Conservation (phyloP, 768 basidiomycete genomes). For the Boletus subparvulus region DNA sequence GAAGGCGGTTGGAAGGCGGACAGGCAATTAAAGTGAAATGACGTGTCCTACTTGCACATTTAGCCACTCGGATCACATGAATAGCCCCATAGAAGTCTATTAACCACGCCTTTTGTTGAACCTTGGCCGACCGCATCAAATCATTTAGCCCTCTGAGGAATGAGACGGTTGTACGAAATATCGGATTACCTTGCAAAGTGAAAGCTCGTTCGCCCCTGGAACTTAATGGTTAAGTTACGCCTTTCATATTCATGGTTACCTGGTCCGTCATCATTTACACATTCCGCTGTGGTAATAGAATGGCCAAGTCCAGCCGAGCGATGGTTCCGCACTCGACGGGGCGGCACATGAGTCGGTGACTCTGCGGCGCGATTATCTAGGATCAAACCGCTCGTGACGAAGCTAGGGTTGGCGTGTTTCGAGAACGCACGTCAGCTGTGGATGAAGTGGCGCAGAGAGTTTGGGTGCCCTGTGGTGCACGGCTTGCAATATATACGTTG, state of each 20-base stretch:
- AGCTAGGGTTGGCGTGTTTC: constrained; percentile 15
- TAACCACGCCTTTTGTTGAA: constrained; percentile 21
- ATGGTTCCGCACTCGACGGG: constrained; percentile 24
- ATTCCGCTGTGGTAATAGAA: constrained; percentile 1
- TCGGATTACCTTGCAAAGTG: constrained; percentile 12
- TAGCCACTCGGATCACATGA: constrained; percentile 30
- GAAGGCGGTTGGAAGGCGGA: constrained; percentile 58
- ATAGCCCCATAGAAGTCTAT: constrained; percentile 23
- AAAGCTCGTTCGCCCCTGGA: constrained; percentile 6
- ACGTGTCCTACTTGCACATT: constrained; percentile 16
- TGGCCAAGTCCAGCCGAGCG: background rate
- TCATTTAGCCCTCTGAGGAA: constrained; percentile 24
- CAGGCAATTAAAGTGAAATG: constrained; percentile 56
- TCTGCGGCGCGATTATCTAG: constrained; percentile 23
- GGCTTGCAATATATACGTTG: constrained; percentile 3
- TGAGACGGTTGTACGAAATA: constrained; percentile 10
- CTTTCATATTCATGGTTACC: constrained; percentile 6
- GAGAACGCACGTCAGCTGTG: constrained; percentile 9
- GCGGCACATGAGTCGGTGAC: constrained; percentile 15
- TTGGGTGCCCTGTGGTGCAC: constrained; percentile 5
- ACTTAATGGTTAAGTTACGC: constrained; percentile 10
- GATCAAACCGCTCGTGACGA: constrained; percentile 5
- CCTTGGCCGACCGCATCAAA: constrained; percentile 20
- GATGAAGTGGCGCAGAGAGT: constrained; percentile 20
- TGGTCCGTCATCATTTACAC: background rate